These are phyloP conservation scores for Fragaria ananassa DNA, from an alignment of 306 rosid genomes.

Conservation along the genomic window DNA sequence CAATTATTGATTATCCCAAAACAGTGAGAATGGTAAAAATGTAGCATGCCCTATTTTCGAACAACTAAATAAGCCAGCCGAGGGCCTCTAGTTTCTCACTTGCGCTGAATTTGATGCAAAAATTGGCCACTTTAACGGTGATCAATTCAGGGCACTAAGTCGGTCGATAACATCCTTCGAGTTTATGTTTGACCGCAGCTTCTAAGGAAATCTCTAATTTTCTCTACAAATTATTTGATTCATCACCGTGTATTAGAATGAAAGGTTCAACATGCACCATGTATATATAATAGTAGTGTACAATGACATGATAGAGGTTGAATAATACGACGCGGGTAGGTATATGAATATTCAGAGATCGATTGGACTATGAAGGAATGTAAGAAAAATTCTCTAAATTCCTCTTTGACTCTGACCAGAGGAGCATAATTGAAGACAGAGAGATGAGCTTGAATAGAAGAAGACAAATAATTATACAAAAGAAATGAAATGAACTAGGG, in stretches of 20 bases:
- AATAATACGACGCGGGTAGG: neutral
- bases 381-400: conserved; percentile 46
- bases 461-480: neutral
- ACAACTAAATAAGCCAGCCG: conserved; percentile 18
- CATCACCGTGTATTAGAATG: neutral
- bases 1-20: conserved; percentile 6
- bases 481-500: conserved; percentile 6
- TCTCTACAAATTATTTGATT: neutral
- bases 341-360: neutral
- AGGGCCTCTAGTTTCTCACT: conserved; percentile 43
- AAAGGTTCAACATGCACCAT: neutral
- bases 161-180: conserved; percentile 15
- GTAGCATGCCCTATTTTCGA: conserved; percentile 25
- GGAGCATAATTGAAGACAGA: conserved; percentile 39
- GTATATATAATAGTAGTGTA: neutral
- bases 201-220: neutral
- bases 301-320: neutral
- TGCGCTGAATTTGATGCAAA: conserved; percentile 75
- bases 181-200: conserved; percentile 17
- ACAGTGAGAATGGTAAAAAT: conserved; percentile 21
- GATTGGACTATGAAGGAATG: conserved; percentile 36
- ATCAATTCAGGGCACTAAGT: conserved; percentile 35
- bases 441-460: conserved; percentile 12
- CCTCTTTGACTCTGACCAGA: conserved; percentile 64
- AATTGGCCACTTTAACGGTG: conserved; percentile 43